Conservation (phyloP, 306 rosid genomes). For the Citrullus mucosospermus region DNA sequence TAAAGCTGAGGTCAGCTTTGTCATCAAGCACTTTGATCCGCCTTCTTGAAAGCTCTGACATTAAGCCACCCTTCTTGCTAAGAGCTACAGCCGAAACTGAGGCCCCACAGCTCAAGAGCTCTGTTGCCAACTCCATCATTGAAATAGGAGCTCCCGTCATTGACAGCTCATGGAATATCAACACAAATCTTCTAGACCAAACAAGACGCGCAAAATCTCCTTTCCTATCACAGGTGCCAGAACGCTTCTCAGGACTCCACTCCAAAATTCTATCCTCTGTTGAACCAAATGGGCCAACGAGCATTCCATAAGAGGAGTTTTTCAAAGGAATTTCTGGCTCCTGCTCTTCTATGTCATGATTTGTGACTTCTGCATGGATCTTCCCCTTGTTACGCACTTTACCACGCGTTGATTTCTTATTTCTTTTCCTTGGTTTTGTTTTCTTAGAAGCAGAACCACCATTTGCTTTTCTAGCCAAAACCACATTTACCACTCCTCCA, state of each 20-base stretch:
- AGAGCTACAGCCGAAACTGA: conserved; percentile 76
- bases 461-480: conserved; percentile 35
- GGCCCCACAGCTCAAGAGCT: conserved; percentile 80
- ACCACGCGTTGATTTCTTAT: conserved; percentile 24
- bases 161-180: conserved; percentile 87
- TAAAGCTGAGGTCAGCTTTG: conserved; percentile 58
- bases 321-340: conserved; percentile 48
- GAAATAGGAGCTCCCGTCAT: conserved; percentile 95
- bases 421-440: conserved; percentile 36
- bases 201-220: conserved; percentile 60
- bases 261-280: conserved; percentile 57
- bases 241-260: conserved; percentile 52
- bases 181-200: conserved; percentile 61
- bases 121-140: conserved; percentile 90
- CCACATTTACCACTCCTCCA: conserved; percentile 24
- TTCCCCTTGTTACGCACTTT: conserved; percentile 42
- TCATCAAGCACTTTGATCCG: conserved; percentile 76
- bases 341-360: conserved; percentile 32
- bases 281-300: conserved; percentile 82
- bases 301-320: conserved; percentile 65
- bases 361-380: conserved; percentile 20
- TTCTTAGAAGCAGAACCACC: conserved; percentile 27
- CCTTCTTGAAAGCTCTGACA: conserved; percentile 73
- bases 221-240: conserved; percentile 57
- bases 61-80: conserved; percentile 85